Evolutionary conservation across 306 rosid genomes (phyloP).

Genomic region (Cicer cuneatum): DNA sequence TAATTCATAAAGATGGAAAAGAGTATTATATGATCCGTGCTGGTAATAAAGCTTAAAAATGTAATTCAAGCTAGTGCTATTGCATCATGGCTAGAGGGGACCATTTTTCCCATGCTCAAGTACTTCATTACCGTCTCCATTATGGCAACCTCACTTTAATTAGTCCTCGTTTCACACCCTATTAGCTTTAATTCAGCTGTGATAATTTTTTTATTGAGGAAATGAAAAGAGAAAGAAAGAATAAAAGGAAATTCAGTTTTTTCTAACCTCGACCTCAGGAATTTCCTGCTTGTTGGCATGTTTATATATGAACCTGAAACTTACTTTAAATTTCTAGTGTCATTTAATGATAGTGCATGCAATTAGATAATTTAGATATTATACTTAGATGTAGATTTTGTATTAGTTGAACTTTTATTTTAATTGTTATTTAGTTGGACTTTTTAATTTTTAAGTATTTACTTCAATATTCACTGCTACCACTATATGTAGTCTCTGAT

Average conservation of each 20-base stretch:
- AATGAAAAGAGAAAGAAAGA: conserved; percentile 7
- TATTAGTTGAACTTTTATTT: too few species aligned
- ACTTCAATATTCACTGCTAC: too few species aligned
- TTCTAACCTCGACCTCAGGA: conserved; percentile 11
- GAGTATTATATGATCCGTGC: conserved; percentile 26
- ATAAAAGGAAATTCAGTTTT: conserved; percentile 18
- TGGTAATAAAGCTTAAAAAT: conserved; percentile 48
- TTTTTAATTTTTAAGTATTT: too few species aligned
- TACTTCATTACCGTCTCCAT: conserved; percentile 58
- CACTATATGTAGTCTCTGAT: too few species aligned
- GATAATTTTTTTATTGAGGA: background rate
- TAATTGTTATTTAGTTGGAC: too few species aligned
- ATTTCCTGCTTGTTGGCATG: conserved; percentile 18
- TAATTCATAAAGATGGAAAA: conserved; percentile 40
- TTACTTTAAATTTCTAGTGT: background rate
- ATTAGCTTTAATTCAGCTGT: conserved; percentile 46
- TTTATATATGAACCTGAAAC: background rate
- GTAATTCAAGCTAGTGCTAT: conserved; percentile 47
- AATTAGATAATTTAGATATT: too few species aligned
- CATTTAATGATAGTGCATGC: background rate
- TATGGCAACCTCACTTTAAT: conserved; percentile 59
- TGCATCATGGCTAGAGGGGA: conserved; percentile 60
- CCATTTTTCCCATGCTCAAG: conserved; percentile 59
- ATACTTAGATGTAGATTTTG: too few species aligned
- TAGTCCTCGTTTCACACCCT: conserved; percentile 49